Evolutionary conservation across 2,329 filamentous ascomycete species (phyloP), one percentile per base, ranked within the genome.

Genomic region (Mycosphaerelloides madeirae): DNA sequence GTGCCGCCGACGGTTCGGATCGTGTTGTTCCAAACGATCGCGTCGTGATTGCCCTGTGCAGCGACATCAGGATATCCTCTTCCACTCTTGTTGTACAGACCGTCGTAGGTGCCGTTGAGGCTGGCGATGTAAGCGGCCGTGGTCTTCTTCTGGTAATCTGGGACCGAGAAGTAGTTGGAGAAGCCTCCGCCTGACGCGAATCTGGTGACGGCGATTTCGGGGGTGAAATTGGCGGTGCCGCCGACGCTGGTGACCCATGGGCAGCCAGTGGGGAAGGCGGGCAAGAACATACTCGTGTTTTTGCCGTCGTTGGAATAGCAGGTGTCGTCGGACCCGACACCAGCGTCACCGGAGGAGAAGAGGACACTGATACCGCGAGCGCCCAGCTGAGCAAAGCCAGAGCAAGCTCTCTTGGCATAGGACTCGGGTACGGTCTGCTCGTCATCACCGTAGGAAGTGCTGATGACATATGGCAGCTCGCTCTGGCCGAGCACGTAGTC

Each of bases 351-450:
- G 8, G 75, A 77, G 13, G 77, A 74, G 51, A 81, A 79, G 22
- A 85, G 65, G n/a, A 85, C 70, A 0, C 77, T 77, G 3, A 83
- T 75, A n/a, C 83, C 83, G 31, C 81, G 78, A 1, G 79, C 76
- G n/a, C 80, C 81, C 25, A 85, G 77, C 54, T 83, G 75, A 33
- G 76, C 79, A 55, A 84, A 81, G 51, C 80, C 70, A 50, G 44
- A 37, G 68, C 83, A 86, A 11, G 83, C 79, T 39, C 75, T 73
- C 37, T 70, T 68, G 14, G 79, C 78, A 57, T 84, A 87, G 9
- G 75, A 73, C 2, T 67, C 57, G 0, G 83, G 82, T 0, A 86
- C 69, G 3, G 73, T 75, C 60, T 84, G 77, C 64, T 86, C 83
- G 41, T 79, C 74, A 48, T 85, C 81, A 37, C 80, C 81, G 60